Base-by-base conservation (phyloP, 352 stramenopile genomes). In the Globisporangium takayamanum region DNA sequence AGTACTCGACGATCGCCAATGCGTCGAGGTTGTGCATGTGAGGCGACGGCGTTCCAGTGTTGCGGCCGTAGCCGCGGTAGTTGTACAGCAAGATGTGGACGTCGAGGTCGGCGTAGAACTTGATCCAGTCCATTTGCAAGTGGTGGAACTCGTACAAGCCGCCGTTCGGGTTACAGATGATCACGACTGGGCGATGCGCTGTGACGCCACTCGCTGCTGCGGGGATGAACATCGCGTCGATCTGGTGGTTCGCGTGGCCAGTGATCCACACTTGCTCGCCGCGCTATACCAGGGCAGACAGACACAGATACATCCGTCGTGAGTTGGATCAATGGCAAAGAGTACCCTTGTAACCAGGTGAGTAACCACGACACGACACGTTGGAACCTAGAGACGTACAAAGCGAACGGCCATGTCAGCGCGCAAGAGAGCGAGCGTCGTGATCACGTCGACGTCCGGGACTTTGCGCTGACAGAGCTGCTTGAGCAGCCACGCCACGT, bases 41-140 rank as follows among this genome's bases (percentile, higher is more conserved):
- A 20, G 84, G 84, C 1, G 78, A 88, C 6, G 84, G 84, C 18
- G 66, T 70, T 12, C 84, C 84, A 45, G 72, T 68, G 55, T 80
- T 89, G 7, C 84, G 79, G 16, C 86, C 86, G 61, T 95, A 95
- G 11, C 86, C 86, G 14, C 86, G 84, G 55, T 95, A 95, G 65
- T 95, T 95, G 62, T 84, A 95, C 42, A 95, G 69, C 14, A 94
- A 70, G 52, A 95, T 79, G 53, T 94, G 74, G 50, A 81, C 92
- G 37, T 84, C 67, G 5, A 90, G 53, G 1, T 89, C 78, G 0
- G 79, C 92, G 62, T 95, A 95, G 51, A 95, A 93, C 61, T 87
- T 83, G 65, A 92, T 77, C 86, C 86, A 95, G 54, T 95, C 86
- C 79, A 92, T 94, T 42, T 95, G 86, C 50, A 95, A 69, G 57